Evolutionary conservation across 805 yeast species (phyloP), one percentile per base, ranked within the genome.

Genomic region (Metschnikowia santaceciliae): DNA sequence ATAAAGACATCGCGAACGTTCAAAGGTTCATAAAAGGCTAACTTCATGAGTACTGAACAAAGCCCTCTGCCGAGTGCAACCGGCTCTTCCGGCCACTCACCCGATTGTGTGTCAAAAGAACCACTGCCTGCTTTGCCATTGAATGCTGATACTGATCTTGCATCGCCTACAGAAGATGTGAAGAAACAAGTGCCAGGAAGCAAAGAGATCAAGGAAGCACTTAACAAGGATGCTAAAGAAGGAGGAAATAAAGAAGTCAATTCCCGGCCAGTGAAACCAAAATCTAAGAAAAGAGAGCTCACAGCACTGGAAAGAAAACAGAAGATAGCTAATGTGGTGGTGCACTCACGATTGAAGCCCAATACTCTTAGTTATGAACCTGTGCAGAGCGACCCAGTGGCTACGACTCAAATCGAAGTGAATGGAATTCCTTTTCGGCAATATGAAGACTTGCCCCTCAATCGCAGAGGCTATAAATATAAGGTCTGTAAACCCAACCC

Each of bases 391-490:
- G 55, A 51, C 36, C 62, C 61, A 2, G 49, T 41, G 11, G 50
- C 50, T 32, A 55, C 57, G 10, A 47, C 47, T 26, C 59, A 52
- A 17, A 47, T 48, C 22, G 46, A 54, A 19, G 57, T 57, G 22
- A 46, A 56, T 4, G 65, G 57, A 6, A 47, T 54, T 10, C 53
- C 54, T 22, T 77, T 81, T 58, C 74, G 61, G 57, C 65, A 70
- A 33, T 73, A 78, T 22, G 95, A 88, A n/a, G 97, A 90, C 50
- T 80, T 83, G 47, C 97, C 97, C 0, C 73, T 79, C 58, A 90
- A 90, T 63, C 80, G 82, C 58, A 70, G 94, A 47, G 92, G 95
- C 1, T 92, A 84, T 70, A 82, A 89, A 54, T 92, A 91, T 65
- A 75, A 80, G 43, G 83, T 90, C 14, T 88, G 96, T 61, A 76